phyloP scores from a whole-genome alignment of 2,329 filamentous ascomycete species.

The Nemania diffusa region DNA sequence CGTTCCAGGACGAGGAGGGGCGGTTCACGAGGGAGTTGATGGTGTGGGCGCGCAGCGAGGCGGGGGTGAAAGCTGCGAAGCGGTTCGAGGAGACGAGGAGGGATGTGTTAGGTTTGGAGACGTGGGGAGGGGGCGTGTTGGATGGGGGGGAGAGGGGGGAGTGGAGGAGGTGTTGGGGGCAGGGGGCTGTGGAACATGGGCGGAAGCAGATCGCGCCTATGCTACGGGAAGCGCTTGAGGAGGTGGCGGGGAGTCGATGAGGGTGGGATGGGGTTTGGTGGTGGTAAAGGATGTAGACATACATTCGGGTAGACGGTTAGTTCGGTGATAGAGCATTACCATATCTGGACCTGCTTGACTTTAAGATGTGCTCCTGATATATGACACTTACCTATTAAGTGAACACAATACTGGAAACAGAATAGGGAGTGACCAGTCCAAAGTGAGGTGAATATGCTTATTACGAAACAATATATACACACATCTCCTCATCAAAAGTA shows the following conservation, averaged over 20 bases:
- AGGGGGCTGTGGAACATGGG: slow-evolving; percentile 69
- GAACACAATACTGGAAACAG: too few relatives aligned
- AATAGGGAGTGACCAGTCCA: too few relatives aligned
- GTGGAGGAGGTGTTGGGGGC: slow-evolving; percentile 69
- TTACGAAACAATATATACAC: background rate
- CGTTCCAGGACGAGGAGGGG: slow-evolving; percentile 63
- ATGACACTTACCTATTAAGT: too few relatives aligned
- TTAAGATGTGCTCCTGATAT: background rate
- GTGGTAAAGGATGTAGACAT: background rate
- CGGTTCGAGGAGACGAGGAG: slow-evolving; percentile 61
- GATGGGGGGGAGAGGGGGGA: slow-evolving; percentile 49
- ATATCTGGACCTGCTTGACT: background rate
- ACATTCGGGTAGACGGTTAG: background rate
- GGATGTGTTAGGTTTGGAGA: slow-evolving; percentile 65
- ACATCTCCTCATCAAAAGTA: background rate
- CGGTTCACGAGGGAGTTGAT: slow-evolving; percentile 74
- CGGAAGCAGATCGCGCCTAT: slow-evolving; percentile 77
- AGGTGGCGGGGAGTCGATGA: slow-evolving; percentile 23
- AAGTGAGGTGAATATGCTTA: background rate
- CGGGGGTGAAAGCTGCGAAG: slow-evolving; percentile 61
- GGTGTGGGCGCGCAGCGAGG: slow-evolving; percentile 68
- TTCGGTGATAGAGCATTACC: background rate
- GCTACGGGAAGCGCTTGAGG: slow-evolving; percentile 65
- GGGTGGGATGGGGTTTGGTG: background rate
- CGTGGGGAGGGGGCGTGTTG: slow-evolving; percentile 62